phyloP scores from a whole-genome alignment of 2,329 filamentous ascomycete genomes.

The Penicillium nordicum region DNA sequence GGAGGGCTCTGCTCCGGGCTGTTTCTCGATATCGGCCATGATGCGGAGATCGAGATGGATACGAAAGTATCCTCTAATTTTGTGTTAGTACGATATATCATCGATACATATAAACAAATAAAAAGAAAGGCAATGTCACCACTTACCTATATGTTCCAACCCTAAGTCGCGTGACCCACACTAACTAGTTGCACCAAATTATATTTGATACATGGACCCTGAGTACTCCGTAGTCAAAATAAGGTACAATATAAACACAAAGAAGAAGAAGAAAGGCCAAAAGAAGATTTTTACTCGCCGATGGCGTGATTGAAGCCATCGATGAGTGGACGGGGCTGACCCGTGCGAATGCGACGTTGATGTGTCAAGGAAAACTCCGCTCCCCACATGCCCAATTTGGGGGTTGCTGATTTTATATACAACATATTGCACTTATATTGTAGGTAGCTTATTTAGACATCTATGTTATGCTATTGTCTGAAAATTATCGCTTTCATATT shows the following conservation, averaged over 20 bases:
- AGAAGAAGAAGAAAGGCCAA: not conserved
- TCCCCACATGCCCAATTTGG: not conserved
- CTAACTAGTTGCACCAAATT: not conserved
- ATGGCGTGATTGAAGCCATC: constrained; percentile 27
- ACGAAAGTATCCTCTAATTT: not conserved
- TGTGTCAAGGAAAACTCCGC: not conserved
- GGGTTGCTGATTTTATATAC: not conserved
- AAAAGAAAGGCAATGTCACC: not conserved
- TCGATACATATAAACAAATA: not conserved
- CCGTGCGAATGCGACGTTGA: not conserved
- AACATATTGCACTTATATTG: too few species aligned
- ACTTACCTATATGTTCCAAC: constrained; percentile 10
- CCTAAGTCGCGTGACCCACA: constrained; percentile 21
- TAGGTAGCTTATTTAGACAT: not conserved
- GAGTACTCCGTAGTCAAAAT: not conserved
- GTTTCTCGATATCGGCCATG: constrained; percentile 28
- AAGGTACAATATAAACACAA: not conserved
- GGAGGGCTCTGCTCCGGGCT: constrained; percentile 6
- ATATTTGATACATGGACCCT: not conserved
- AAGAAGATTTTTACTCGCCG: constrained; percentile 6
- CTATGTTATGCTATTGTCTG: not conserved
- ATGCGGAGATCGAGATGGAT: not conserved
- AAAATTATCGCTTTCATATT: constrained; percentile 7
- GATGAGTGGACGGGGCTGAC: constrained; percentile 16
- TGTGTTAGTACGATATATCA: not conserved